These are phyloP conservation scores for Calamus simplicifolius DNA, from an alignment of 176 grass and related monocot species.

Conservation along the genomic window DNA sequence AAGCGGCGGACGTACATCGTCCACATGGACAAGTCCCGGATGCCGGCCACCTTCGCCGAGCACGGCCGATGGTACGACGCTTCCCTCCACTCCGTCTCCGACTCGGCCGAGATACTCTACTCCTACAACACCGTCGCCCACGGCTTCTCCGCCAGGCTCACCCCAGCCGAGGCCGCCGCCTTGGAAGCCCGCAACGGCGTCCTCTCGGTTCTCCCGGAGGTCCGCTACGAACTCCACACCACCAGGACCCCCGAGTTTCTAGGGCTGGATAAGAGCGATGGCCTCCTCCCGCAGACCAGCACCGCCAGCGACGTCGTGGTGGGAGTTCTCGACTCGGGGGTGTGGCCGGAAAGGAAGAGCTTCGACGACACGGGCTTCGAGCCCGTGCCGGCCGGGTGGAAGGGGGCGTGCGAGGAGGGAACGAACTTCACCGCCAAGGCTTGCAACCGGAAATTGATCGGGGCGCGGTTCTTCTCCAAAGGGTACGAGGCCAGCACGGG, in stretches of 20 bases:
- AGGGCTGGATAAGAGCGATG: conserved; percentile 40
- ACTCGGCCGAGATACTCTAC: conserved; percentile 55
- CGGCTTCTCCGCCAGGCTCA: conserved; percentile 76
- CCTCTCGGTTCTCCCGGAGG: conserved; percentile 63
- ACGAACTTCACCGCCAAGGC: conserved; percentile 58
- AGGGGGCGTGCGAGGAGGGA: conserved; percentile 77
- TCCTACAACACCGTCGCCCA: conserved; percentile 72
- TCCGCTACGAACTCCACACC: conserved; percentile 84
- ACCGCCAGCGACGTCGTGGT: conserved; percentile 52
- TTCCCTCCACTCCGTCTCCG: conserved; percentile 75
- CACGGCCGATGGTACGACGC: conserved; percentile 60
- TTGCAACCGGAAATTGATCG: conserved; percentile 84
- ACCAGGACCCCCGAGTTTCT: conserved; percentile 80
- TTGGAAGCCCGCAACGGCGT: conserved; percentile 54
- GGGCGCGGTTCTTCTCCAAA: conserved; percentile 54
- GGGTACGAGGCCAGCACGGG: conserved; percentile 89
- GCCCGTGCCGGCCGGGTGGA: conserved; percentile 61
- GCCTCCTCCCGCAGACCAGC: conserved; percentile 35
- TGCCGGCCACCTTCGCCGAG: conserved; percentile 51
- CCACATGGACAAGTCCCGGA: conserved; percentile 59
- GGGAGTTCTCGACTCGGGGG: conserved; percentile 85
- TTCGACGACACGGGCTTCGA: conserved; percentile 62
- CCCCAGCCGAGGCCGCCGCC: conserved; percentile 43
- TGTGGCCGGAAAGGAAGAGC: conserved; percentile 82
- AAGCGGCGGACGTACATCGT: conserved; percentile 67